Evolutionary conservation across 78 protist genomes (phyloP).

Genomic region (Chrysochromulina parva): DNA sequence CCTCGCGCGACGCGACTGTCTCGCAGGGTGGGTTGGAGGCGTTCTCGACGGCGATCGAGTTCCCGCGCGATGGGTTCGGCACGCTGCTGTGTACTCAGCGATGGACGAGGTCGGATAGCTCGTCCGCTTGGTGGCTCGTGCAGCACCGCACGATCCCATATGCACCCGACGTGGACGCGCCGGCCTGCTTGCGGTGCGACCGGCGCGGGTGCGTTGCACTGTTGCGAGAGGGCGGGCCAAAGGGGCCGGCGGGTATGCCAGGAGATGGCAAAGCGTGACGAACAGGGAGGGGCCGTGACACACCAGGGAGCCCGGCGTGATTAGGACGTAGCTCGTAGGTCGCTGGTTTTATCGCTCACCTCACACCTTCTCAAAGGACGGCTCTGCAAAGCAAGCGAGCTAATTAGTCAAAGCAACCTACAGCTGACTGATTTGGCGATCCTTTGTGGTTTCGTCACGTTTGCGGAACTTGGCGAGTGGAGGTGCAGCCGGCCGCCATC

Average conservation of each 20-base stretch:
- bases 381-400: too few species aligned
- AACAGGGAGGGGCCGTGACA: too few species aligned
- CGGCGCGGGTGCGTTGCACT: not conserved
- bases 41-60: not conserved
- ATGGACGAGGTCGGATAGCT: not conserved
- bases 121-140: not conserved
- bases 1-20: not conserved
- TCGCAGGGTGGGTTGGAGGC: not conserved
- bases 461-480: too few species aligned
- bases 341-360: too few species aligned
- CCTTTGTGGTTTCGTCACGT: too few species aligned
- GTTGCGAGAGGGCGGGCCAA: not conserved
- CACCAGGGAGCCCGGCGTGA: too few species aligned
- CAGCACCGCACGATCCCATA: slow-evolving; percentile 13
- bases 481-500: too few species aligned
- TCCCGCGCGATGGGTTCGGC: not conserved
- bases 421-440: too few species aligned
- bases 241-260: not conserved
- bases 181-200: not conserved
- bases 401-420: too few species aligned
- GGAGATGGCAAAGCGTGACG: not conserved
- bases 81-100: slow-evolving; percentile 5
- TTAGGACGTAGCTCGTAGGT: too few species aligned
- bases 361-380: too few species aligned
- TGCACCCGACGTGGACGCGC: not conserved